These are phyloP conservation scores for Panicum hallii DNA, from an alignment of 202 grass and related monocot genomes.

Conservation along the genomic window DNA sequence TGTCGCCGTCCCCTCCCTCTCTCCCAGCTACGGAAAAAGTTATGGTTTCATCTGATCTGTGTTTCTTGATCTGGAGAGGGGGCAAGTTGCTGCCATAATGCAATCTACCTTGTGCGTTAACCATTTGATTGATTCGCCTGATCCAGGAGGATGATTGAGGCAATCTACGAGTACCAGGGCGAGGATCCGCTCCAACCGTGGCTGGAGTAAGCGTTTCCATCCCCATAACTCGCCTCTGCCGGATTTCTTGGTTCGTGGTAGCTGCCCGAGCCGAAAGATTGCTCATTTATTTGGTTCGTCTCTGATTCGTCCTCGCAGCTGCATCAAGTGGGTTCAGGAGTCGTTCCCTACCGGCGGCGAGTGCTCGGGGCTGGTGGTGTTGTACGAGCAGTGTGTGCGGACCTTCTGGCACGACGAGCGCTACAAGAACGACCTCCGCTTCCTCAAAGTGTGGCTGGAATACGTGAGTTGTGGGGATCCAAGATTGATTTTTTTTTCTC, in stretches of 20 bases:
- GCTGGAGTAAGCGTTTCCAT: constrained; percentile 69
- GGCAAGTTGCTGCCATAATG: not conserved
- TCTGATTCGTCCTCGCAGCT: constrained; percentile 52
- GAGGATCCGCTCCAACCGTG: constrained; percentile 90
- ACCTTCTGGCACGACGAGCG: constrained; percentile 82
- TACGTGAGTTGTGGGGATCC: constrained; percentile 58
- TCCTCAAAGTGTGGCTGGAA: constrained; percentile 99
- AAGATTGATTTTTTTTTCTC: not conserved
- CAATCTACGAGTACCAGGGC: constrained; percentile 76
- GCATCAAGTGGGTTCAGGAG: constrained; percentile 99
- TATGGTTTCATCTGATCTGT: constrained; percentile 7
- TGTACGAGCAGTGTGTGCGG: constrained; percentile 97
- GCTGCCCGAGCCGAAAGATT: constrained; percentile 10
- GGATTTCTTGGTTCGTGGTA: not conserved
- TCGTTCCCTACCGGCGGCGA: constrained; percentile 89
- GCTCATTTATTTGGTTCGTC: not conserved
- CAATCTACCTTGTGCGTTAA: not conserved
- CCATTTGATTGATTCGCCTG: constrained; percentile 13
- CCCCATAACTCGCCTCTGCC: not conserved
- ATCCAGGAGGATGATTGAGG: constrained; percentile 86
- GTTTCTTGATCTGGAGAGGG: constrained; percentile 12
- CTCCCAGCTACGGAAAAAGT: not conserved
- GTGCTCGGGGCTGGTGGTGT: constrained; percentile 79
- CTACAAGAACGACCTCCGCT: constrained; percentile 90
- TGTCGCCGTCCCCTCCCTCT: not conserved